A percentile compares a stretch with the other conserved stretches of the same genome.
These are phyloP conservation scores for Xylaria sp. DNA, from an alignment of 2,329 filamentous ascomycete genomes.

Conservation along the genomic window DNA sequence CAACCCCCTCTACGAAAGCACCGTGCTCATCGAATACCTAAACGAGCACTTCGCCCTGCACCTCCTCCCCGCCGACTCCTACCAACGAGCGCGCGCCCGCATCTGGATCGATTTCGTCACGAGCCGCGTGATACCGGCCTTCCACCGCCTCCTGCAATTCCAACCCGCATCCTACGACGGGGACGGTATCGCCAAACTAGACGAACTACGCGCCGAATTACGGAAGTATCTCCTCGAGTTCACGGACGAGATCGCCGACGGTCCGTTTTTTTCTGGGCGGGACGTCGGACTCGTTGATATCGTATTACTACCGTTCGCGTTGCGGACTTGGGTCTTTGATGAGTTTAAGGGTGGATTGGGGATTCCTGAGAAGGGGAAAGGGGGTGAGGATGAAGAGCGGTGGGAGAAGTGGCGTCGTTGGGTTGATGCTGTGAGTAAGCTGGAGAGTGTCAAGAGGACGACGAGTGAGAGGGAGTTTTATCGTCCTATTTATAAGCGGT, in stretches of 20 bases:
- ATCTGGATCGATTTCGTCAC: constrained; percentile 56
- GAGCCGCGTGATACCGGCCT: constrained; percentile 49
- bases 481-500: constrained; percentile 48
- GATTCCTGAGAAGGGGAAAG: constrained; percentile 43
- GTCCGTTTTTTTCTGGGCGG: constrained; percentile 49
- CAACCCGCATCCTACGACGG: constrained; percentile 27
- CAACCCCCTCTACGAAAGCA: constrained; percentile 52
- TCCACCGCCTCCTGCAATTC: constrained; percentile 39
- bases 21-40: constrained; percentile 54
- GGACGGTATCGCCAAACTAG: constrained; percentile 22
- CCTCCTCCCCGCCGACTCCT: constrained; percentile 41
- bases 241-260: constrained; percentile 44
- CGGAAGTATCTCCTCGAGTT: constrained; percentile 47
- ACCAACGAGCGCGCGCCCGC: constrained; percentile 45
- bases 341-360: constrained; percentile 52
- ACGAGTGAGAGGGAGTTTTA: constrained; percentile 51
- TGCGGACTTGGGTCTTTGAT: constrained; percentile 53
- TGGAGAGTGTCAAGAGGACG: constrained; percentile 49
- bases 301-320: constrained; percentile 50
- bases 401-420: constrained; percentile 51
- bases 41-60: constrained; percentile 50
- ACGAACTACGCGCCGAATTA: constrained; percentile 44
- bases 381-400: constrained; percentile 42
- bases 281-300: constrained; percentile 49
- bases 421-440: constrained; percentile 42